Conservation (phyloP, 345 rosid species). For the Eucalyptus tenuipes region DNA sequence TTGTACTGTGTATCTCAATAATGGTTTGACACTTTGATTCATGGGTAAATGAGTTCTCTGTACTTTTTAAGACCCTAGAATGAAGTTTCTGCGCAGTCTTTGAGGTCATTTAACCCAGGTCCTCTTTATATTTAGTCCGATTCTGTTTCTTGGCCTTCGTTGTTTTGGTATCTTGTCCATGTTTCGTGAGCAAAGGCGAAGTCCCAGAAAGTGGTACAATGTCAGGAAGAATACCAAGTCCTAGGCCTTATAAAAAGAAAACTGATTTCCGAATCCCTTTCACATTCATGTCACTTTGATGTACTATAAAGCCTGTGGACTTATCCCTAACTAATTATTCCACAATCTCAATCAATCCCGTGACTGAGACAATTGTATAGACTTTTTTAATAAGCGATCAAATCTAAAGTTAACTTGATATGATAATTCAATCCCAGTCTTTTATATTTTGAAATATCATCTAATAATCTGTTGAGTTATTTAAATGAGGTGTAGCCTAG, state of each 20-base stretch:
- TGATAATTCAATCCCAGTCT: not conserved
- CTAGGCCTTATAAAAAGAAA: not conserved
- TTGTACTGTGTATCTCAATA: not conserved
- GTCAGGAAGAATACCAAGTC: not conserved
- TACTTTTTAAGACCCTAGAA: not conserved
- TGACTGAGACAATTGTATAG: fast-evolving
- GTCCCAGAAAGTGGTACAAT: not conserved
- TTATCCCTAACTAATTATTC: not conserved
- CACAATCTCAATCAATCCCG: fast-evolving
- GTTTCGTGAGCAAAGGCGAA: not conserved
- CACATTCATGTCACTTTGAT: fast-evolving
- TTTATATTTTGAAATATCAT: not conserved
- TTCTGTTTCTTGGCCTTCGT: not conserved
- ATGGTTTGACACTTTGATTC: not conserved
- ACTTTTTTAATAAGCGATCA: not conserved
- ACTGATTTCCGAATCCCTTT: not conserved
- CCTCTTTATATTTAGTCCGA: not conserved
- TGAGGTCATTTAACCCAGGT: not conserved
- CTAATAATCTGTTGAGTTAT: fast-evolving
- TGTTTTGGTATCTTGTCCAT: not conserved
- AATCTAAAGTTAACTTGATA: not conserved
- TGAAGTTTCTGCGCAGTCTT: not conserved
- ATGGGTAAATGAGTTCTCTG: not conserved
- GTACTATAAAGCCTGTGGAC: not conserved
- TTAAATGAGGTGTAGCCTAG: not conserved